Conservation (phyloP, 495 filamentous ascomycete species). For the Aspergillus sclerotioniger region DNA sequence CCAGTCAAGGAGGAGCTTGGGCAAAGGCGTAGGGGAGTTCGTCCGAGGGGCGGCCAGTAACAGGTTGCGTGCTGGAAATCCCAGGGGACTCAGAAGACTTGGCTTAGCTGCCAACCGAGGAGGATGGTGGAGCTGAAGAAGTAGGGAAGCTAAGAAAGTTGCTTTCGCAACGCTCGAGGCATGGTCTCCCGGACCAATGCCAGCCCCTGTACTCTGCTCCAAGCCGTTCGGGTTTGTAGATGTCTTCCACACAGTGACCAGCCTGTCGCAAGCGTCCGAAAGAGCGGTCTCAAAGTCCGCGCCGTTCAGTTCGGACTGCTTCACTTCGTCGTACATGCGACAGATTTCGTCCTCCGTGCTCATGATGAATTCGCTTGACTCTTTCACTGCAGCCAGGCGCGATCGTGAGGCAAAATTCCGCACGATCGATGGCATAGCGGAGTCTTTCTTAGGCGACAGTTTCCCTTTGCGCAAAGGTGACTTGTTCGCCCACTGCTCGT, state of each 20-base stretch:
- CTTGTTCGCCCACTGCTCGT: constrained; percentile 40
- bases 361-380: constrained; percentile 46
- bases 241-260: constrained; percentile 58
- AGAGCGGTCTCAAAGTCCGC: constrained; percentile 54
- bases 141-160: constrained; percentile 65
- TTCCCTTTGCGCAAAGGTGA: constrained; percentile 40
- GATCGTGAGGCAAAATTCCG: constrained; percentile 40
- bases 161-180: constrained; percentile 66
- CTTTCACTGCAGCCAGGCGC: constrained; percentile 33
- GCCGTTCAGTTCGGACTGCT: constrained; percentile 50
- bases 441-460: constrained; percentile 46
- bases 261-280: constrained; percentile 51
- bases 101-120: constrained; percentile 34
- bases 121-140: constrained; percentile 75
- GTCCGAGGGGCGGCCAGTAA: constrained; percentile 33
- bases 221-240: constrained; percentile 41
- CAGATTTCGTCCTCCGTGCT: constrained; percentile 43
- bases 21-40: constrained; percentile 52
- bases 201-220: constrained; percentile 43
- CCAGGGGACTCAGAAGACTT: constrained; percentile 21
- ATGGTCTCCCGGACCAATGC: constrained; percentile 61
- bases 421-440: constrained; percentile 48
- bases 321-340: constrained; percentile 55
- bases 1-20: constrained; percentile 77
- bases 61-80: constrained; percentile 28